These are phyloP conservation scores for Amanita jacksonii DNA, from an alignment of 768 basidiomycete species.

Conservation along the genomic window DNA sequence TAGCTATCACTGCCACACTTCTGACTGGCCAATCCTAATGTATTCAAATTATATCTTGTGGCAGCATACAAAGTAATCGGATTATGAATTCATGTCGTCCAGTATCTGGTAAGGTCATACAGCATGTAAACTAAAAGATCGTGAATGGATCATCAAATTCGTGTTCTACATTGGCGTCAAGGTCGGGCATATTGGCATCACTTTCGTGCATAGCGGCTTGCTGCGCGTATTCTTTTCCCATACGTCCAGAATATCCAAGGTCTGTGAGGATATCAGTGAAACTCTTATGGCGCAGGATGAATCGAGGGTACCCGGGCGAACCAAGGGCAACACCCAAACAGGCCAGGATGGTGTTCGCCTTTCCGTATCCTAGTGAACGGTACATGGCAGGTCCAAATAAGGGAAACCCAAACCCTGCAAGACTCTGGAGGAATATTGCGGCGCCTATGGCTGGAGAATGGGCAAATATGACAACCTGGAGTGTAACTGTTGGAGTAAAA, in stretches of 20 bases:
- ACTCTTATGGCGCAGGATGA: conserved; percentile 14
- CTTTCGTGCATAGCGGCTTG: conserved; percentile 7
- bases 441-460: conserved; percentile 47
- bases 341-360: conserved; percentile 59
- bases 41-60: no score
- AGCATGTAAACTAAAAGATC: no score
- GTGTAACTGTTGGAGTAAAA: neutral
- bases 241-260: conserved; percentile 12
- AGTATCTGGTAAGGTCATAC: no score
- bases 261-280: neutral
- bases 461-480: conserved; percentile 2
- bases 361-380: conserved; percentile 54
- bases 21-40: no score
- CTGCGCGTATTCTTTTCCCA: conserved; percentile 7
- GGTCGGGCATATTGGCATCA: no score
- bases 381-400: conserved; percentile 72
- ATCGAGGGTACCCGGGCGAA: conserved; percentile 28
- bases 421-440: conserved; percentile 47
- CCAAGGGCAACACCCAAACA: conserved; percentile 47
- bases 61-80: no score
- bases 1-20: no score
- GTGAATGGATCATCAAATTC: no score
- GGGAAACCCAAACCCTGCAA: conserved; percentile 69
- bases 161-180: no score
- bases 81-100: no score